These are phyloP conservation scores for Nidularia pulvinata DNA, from an alignment of 768 basidiomycete species.

Conservation along the genomic window DNA sequence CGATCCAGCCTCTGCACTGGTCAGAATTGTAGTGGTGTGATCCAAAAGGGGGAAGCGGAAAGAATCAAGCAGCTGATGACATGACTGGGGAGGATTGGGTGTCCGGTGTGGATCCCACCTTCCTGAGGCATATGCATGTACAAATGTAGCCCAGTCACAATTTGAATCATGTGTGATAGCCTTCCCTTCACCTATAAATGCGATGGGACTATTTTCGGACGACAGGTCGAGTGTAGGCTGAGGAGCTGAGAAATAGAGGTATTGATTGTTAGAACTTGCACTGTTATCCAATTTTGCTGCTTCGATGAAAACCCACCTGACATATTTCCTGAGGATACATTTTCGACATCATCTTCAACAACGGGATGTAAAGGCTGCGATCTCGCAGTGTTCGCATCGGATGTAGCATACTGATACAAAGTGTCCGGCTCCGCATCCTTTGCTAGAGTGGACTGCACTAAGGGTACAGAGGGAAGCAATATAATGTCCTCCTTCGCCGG, in stretches of 20 bases:
- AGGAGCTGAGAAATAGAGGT: neutral
- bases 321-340: too few species aligned
- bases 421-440: neutral
- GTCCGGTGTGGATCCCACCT: conserved; percentile 79
- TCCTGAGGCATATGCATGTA: conserved; percentile 73
- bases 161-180: conserved; percentile 15
- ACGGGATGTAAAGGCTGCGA: conserved; percentile 17
- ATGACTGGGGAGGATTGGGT: conserved; percentile 53
- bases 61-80: conserved; percentile 8
- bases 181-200: neutral
- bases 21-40: neutral
- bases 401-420: neutral
- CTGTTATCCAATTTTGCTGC: neutral
- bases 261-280: neutral
- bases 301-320: too few species aligned
- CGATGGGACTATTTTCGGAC: neutral
- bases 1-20: neutral
- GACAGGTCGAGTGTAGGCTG: neutral
- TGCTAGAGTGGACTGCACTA: too few species aligned
- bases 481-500: conserved; percentile 37
- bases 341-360: conserved; percentile 17
- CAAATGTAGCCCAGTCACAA: conserved; percentile 76
- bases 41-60: conserved; percentile 20
- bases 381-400: conserved; percentile 2
- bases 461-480: conserved; percentile 38